phyloP scores from a whole-genome alignment of 2,329 filamentous ascomycete genomes.

The Hypoxylon sp. region DNA sequence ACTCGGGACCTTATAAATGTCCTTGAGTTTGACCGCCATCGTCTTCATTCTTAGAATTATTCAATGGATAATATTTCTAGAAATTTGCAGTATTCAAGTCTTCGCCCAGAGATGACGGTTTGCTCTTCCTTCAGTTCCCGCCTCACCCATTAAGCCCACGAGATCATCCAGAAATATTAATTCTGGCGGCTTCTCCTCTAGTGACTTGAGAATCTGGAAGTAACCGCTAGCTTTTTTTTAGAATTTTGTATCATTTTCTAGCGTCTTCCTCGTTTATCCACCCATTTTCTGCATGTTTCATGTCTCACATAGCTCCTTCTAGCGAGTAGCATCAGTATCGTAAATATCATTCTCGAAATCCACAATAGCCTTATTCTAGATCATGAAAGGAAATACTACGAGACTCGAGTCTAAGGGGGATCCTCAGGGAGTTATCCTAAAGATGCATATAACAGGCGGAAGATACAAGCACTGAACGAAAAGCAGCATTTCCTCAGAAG shows the following conservation, averaged over 20 bases:
- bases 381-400: conserved; percentile 9
- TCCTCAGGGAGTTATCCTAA: not conserved
- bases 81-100: too few relatives aligned
- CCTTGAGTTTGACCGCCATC: too few relatives aligned
- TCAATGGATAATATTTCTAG: too few relatives aligned
- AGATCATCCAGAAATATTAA: not conserved
- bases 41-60: too few relatives aligned
- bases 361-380: conserved; percentile 29
- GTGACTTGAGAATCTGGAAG: not conserved
- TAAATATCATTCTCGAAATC: conserved; percentile 7
- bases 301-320: not conserved
- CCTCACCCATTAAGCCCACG: not conserved
- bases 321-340: not conserved
- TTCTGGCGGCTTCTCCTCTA: not conserved
- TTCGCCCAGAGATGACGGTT: too few relatives aligned
- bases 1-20: too few relatives aligned
- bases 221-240: not conserved
- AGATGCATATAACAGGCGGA: conserved; percentile 8
- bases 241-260: not conserved
- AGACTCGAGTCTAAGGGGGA: not conserved
- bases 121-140: not conserved
- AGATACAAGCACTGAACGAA: not conserved
- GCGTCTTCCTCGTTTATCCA: not conserved
- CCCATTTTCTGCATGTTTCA: conserved; percentile 5
- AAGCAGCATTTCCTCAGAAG: not conserved